Conservation (phyloP, 495 filamentous ascomycete species). For the Penicillium soppii region DNA sequence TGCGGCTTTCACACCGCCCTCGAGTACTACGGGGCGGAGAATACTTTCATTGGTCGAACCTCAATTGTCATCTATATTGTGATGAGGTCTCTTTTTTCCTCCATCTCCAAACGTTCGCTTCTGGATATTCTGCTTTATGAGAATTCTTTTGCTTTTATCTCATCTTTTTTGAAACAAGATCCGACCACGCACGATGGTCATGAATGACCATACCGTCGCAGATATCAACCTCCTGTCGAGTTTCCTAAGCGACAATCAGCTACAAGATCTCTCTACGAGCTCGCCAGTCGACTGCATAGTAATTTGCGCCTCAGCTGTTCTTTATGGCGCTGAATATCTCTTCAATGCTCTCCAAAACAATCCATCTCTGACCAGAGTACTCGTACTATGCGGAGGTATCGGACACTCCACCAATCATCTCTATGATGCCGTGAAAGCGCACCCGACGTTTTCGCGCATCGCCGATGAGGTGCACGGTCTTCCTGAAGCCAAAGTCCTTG, state of each 20-base stretch:
- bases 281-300: slow-evolving; percentile 26
- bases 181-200: not conserved
- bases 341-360: slow-evolving; percentile 6
- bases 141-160: no score
- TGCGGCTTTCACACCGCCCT: no score
- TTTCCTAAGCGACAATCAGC: slow-evolving; percentile 25
- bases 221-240: slow-evolving; percentile 26
- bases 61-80: no score
- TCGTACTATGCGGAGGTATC: slow-evolving; percentile 39
- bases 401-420: slow-evolving; percentile 37
- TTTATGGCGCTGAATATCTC: slow-evolving; percentile 18
- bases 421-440: slow-evolving; percentile 27
- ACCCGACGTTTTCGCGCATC: slow-evolving; percentile 23
- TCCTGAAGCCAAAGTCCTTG: slow-evolving; percentile 32
- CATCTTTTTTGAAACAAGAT: no score
- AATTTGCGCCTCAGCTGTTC: slow-evolving; percentile 30
- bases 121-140: no score
- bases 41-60: no score
- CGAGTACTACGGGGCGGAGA: no score
- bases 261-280: not conserved
- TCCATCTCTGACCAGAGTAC: slow-evolving; percentile 24
- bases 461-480: slow-evolving; percentile 17
- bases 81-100: no score
- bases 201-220: not conserved
- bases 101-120: no score